Base-by-base conservation (phyloP, 2,329 filamentous ascomycete species). In the Pseudocercospora fuligena region DNA sequence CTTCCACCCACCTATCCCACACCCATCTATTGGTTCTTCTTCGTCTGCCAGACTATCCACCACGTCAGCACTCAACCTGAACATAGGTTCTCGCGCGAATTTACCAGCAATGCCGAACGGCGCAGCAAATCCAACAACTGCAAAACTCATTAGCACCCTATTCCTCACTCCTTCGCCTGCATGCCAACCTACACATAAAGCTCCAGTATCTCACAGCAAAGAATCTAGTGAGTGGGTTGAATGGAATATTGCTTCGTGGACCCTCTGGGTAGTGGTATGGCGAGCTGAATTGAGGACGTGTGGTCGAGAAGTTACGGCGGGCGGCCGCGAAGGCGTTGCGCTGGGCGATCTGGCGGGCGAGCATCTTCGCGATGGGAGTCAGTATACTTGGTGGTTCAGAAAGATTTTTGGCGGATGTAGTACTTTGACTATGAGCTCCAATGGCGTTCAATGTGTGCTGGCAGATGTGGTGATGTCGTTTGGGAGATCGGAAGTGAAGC, bases 251-350 rank as follows among this genome's bases (percentile, higher is more conserved):
- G 86, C 87, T 90, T 83, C 93, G 91, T 78, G 94, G 92, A 73
- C 94, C 95, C 86, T 98, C 94, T 76, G 94, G 91, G 86, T 99
- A 99, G 87, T 99, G 95, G 90, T 97, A 97, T 72, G 94, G 94
- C 80, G 92, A 96, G 76, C 86, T 88, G 80, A 97, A 84, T 82
- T 92, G 93, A 80, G 91, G 83, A 78, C 92, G 92, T 80, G 94
- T 96, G 78, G 92, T 89, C 82, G 93, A 91, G 90, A 99, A 97
- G 84, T 91, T 93, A 82, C 95, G 94, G 85, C 93, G 93, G 87
- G 90, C 87, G 84, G 93, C 54, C 80, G 90, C 78, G 73, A 80
- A 81, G 74, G 83, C 80, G 76, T 81, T 82, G 81, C 91, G 90
- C 83, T 88, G 80, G 74, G 85, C 84, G 74, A 86, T 61, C 62